Evolutionary conservation across 176 grass and related monocot species (phyloP).

Genomic region (Lolium rigidum): DNA sequence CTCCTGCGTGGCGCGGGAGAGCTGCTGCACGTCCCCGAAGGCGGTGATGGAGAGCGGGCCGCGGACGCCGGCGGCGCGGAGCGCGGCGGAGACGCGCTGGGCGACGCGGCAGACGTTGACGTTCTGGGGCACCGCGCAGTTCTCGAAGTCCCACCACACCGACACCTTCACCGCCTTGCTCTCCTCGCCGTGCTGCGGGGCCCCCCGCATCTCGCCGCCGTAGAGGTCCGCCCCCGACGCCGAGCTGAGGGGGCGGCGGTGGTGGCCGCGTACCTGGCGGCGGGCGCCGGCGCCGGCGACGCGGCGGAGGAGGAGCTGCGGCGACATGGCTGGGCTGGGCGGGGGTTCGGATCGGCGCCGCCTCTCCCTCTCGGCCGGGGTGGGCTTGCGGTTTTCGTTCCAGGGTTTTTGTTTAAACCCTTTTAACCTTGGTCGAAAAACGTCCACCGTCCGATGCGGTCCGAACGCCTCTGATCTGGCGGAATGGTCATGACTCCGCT

Average conservation of each 20-base stretch:
- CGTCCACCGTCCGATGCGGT: not conserved
- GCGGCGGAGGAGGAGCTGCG: constrained; percentile 42
- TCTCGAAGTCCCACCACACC: constrained; percentile 99
- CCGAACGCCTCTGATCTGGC: not conserved
- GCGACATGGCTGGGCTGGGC: constrained; percentile 43
- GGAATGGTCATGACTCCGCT: not conserved
- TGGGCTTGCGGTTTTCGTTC: not conserved
- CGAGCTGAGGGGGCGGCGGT: constrained; percentile 38
- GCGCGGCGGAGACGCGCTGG: constrained; percentile 61
- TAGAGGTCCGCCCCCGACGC: not conserved
- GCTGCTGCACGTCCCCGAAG: constrained; percentile 79
- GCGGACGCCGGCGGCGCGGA: constrained; percentile 71
- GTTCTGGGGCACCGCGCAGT: constrained; percentile 65
- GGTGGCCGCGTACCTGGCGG: not conserved
- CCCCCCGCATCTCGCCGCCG: constrained; percentile 37
- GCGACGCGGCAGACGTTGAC: constrained; percentile 68
- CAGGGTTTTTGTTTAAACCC: constrained; percentile 48
- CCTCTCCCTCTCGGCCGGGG: not conserved
- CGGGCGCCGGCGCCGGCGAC: not conserved
- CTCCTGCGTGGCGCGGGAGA: constrained; percentile 66
- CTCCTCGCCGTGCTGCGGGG: constrained; percentile 40
- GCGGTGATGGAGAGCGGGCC: constrained; percentile 83
- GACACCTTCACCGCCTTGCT: constrained; percentile 70
- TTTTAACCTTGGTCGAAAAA: not conserved
- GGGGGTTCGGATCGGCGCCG: constrained; percentile 4